Evolutionary conservation across 2,329 filamentous ascomycete genomes (phyloP).

Genomic region (Colletotrichum tabaci): DNA sequence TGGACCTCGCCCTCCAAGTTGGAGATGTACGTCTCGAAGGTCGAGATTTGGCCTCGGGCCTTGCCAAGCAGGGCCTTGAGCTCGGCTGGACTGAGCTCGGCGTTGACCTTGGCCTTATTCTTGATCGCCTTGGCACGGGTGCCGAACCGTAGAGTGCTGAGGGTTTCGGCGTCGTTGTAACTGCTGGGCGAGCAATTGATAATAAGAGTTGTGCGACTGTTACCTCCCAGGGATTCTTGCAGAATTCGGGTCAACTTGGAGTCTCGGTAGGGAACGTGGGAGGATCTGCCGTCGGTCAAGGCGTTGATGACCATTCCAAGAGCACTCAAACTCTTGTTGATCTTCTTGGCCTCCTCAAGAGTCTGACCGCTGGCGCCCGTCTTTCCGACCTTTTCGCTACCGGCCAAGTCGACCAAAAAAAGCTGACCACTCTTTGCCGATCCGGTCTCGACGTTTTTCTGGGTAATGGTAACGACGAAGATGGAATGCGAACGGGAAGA

Average conservation of each 20-base stretch:
- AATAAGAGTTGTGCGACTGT: slow-evolving; percentile 97
- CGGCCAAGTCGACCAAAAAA: slow-evolving; percentile 97
- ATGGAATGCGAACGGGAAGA: slow-evolving; percentile 99
- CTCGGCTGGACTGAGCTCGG: slow-evolving; percentile 94
- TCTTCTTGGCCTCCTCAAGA: slow-evolving; percentile 98
- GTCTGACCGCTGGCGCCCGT: slow-evolving; percentile 98
- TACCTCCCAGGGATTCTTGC: slow-evolving; percentile 97
- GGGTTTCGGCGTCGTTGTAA: slow-evolving; percentile 96
- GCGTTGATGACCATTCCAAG: slow-evolving; percentile 99
- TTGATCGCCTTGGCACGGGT: slow-evolving; percentile 98
- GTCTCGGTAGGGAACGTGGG: slow-evolving; percentile 95
- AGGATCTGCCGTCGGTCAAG: slow-evolving; percentile 96
- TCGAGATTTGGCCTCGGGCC: slow-evolving; percentile 89
- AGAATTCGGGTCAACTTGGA: slow-evolving; percentile 97
- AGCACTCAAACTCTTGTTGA: slow-evolving; percentile 99
- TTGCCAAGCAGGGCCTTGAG: slow-evolving; percentile 95
- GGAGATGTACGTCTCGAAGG: slow-evolving; percentile 88
- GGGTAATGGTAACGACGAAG: slow-evolving; percentile 95
- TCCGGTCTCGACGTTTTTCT: slow-evolving; percentile 97
- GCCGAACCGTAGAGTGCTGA: slow-evolving; percentile 93
- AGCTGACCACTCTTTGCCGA: slow-evolving; percentile 97
- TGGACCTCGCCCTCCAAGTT: slow-evolving; percentile 88
- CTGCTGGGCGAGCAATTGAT: slow-evolving; percentile 99
- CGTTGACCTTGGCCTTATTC: slow-evolving; percentile 99
- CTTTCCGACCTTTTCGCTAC: slow-evolving; percentile 98